Evolutionary conservation across 306 rosid species (phyloP), one percentile per base, ranked within the genome.

Genomic region (Vigna reflexopilosa): DNA sequence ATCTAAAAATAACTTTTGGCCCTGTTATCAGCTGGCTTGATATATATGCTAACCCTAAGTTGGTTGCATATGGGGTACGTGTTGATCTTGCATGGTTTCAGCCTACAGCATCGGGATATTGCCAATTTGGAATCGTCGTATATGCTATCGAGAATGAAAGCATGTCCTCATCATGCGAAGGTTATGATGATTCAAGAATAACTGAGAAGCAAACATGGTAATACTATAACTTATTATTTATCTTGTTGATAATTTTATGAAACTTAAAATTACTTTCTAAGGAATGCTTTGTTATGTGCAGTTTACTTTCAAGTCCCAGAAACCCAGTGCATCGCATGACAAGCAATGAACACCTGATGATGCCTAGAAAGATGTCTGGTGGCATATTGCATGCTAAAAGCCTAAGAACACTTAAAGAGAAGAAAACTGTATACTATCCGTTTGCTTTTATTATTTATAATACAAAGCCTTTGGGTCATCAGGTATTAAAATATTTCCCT

Each of bases 51-150:
- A 88, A 93, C 77, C 89, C 93, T 50, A 73, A 83, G 17, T 86
- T 95, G 67, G 84, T 83, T 58, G 20, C 76, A 28, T 85, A 77
- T 86, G 91, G 93, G 65, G 67, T 91, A 30, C 84, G 83, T 26
- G 93, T 90, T 70, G 91, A 91, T 84, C 97, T 95, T 77, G 93
- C 93, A 20, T 91, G 93, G 92, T 88, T 91, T 90, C 99, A 92
- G 88, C 97, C 91, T 50, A 93, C 99, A 54, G 93, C 98, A 17
- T 88, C 98, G 47, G 98, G 93, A 78, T 95, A 95, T 86, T 83
- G 89, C 79, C 93, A 93, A 71, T 93, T 88, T 76, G 99, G 99
- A 65, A 82, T 95, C 20, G 77, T 93, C 67, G 84, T 90, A 24
- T 75, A 75, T 81, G 88, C 93, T 68, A 45, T 73, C 16, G 88